Conservation (phyloP, 2,329 filamentous ascomycete genomes). For the Coniochaeta sp. region DNA sequence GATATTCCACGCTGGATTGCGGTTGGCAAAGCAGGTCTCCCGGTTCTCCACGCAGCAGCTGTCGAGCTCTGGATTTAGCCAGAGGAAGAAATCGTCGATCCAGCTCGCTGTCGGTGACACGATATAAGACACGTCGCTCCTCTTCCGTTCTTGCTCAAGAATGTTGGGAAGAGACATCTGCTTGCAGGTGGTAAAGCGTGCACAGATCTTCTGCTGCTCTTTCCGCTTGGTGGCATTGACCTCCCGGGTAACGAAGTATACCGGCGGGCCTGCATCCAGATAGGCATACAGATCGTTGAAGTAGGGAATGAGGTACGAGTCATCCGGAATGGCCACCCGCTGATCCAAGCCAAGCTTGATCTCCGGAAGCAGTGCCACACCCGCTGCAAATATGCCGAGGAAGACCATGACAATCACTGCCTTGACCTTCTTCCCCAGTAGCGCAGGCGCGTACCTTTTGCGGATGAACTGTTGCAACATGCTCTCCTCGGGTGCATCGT, state of each 20-base stretch:
- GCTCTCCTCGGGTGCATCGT: constrained; percentile 77
- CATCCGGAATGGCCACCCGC: constrained; percentile 85
- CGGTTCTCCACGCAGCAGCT: constrained; percentile 63
- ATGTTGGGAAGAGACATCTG: constrained; percentile 79
- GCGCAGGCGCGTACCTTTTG: constrained; percentile 74
- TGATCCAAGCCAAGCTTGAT: constrained; percentile 88
- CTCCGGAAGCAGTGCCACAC: constrained; percentile 74
- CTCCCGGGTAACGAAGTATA: constrained; percentile 87
- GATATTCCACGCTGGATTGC: constrained; percentile 79
- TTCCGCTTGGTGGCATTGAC: constrained; percentile 69
- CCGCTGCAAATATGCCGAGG: constrained; percentile 78
- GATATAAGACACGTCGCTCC: constrained; percentile 80
- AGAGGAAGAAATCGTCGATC: constrained; percentile 94
- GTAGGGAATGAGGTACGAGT: constrained; percentile 91
- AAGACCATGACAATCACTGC: constrained; percentile 71
- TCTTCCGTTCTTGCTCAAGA: constrained; percentile 88
- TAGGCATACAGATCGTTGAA: constrained; percentile 96
- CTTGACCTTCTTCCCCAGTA: constrained; percentile 77
- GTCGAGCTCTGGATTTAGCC: constrained; percentile 84
- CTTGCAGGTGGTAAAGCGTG: constrained; percentile 83
- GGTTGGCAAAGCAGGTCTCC: constrained; percentile 69
- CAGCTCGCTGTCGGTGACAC: constrained; percentile 84
- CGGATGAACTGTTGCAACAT: constrained; percentile 80
- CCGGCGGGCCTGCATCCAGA: constrained; percentile 82
- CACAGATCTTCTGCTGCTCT: constrained; percentile 82